Conservation (phyloP, 2,329 filamentous ascomycete genomes). For the Metarhizium humberi region DNA sequence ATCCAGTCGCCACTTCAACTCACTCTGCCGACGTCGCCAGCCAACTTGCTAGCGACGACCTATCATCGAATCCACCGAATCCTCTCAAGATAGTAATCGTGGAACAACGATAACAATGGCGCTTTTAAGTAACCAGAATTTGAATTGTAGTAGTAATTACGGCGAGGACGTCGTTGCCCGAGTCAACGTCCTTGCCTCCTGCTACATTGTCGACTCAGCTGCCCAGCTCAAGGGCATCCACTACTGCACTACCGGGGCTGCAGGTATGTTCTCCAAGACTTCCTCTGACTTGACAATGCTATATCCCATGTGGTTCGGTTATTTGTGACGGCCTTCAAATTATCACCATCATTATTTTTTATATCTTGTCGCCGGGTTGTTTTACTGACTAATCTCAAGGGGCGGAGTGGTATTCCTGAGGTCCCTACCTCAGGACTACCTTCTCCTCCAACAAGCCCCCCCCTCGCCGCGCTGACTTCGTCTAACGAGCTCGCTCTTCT, state of each 20-base stretch:
- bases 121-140: slow-evolving; percentile 62
- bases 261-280: slow-evolving; percentile 42
- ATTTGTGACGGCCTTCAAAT: too few species aligned
- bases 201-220: slow-evolving; percentile 73
- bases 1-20: background rate
- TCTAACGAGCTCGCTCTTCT: slow-evolving; percentile 58
- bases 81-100: slow-evolving; percentile 14
- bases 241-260: slow-evolving; percentile 88
- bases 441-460: slow-evolving; percentile 81
- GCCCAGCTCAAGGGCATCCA: slow-evolving; percentile 74
- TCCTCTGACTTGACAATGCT: background rate
- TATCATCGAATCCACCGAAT: background rate
- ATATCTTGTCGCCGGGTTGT: background rate
- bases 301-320: background rate
- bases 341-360: background rate
- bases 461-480: slow-evolving; percentile 66
- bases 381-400: slow-evolving; percentile 33
- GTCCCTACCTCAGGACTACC: slow-evolving; percentile 76
- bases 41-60: background rate
- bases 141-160: slow-evolving; percentile 69
- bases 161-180: slow-evolving; percentile 54
- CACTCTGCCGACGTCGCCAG: background rate
- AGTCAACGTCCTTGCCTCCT: slow-evolving; percentile 79
- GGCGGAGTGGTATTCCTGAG: slow-evolving; percentile 94
- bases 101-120: slow-evolving; percentile 36